Conservation (phyloP, 805 yeast species). For the Saitoella complicata region DNA sequence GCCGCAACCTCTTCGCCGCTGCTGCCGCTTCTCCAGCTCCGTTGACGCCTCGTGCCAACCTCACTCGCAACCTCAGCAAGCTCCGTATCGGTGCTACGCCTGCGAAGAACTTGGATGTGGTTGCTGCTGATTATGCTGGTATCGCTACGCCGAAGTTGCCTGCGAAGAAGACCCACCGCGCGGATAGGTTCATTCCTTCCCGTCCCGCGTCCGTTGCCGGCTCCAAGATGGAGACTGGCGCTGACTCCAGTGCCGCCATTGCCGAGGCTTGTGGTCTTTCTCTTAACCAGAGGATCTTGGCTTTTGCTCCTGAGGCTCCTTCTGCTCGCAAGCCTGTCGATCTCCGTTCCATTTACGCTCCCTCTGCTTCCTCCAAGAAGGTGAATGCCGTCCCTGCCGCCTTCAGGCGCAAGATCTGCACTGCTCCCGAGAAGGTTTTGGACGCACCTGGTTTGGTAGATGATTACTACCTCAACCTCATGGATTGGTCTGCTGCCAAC, state of each 20-base stretch:
- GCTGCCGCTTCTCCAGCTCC: no score
- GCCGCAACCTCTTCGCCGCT: no score
- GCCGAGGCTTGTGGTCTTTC: constrained; percentile 91
- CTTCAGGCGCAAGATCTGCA: constrained; percentile 46
- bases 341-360: constrained; percentile 19
- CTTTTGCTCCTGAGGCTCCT: constrained; percentile 69
- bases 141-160: no score
- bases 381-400: constrained; percentile 17
- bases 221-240: no score
- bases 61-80: no score
- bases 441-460: constrained; percentile 95
- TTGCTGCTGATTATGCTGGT: no score
- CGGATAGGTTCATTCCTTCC: constrained; percentile 1
- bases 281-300: constrained; percentile 64
- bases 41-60: no score
- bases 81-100: no score
- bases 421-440: constrained; percentile 80
- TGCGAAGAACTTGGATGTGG: no score
- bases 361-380: constrained; percentile 20
- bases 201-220: not conserved
- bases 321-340: constrained; percentile 27
- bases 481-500: constrained; percentile 92
- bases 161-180: not conserved
- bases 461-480: constrained; percentile 78
- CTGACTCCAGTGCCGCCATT: constrained; percentile 52